Evolutionary conservation across 1,284 basidiomycete genomes (phyloP).

Genomic region (Naganishia liquefaciens): DNA sequence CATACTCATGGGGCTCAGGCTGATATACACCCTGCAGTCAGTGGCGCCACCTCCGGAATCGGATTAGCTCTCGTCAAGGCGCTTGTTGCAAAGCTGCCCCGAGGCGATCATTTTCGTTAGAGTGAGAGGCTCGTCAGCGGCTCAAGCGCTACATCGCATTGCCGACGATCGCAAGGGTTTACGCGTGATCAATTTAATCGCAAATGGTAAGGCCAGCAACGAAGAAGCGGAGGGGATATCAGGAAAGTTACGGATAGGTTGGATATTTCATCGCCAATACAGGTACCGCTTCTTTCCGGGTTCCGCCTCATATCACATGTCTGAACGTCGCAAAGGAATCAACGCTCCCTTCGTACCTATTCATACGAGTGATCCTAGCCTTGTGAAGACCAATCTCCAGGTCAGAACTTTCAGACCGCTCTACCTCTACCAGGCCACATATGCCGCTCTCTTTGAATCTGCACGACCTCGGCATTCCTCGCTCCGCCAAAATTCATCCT

Average conservation of each 20-base stretch:
- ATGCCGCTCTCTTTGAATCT: slow-evolving; percentile 22
- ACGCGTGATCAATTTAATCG: slow-evolving; percentile 31
- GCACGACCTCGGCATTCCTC: neutral
- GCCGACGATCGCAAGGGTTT: slow-evolving; percentile 10
- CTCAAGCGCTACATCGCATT: slow-evolving; percentile 28
- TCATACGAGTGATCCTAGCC: neutral
- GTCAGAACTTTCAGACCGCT: slow-evolving; percentile 37
- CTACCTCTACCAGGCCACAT: slow-evolving; percentile 35
- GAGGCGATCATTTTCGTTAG: slow-evolving; percentile 37
- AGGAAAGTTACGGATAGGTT: slow-evolving; percentile 27
- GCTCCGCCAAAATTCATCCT: slow-evolving; percentile 34
- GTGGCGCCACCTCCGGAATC: slow-evolving; percentile 37
- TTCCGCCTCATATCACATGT: neutral
- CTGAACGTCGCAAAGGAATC: slow-evolving; percentile 4
- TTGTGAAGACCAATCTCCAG: slow-evolving; percentile 24
- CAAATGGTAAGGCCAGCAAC: slow-evolving; percentile 31
- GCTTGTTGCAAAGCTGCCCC: slow-evolving; percentile 20
- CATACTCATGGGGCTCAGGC: too few species aligned
- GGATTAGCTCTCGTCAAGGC: slow-evolving; percentile 35
- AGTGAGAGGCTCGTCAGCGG: neutral
- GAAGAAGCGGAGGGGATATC: slow-evolving; percentile 29
- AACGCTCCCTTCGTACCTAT: neutral
- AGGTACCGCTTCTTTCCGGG: neutral
- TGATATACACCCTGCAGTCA: slow-evolving; percentile 30
- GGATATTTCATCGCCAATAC: slow-evolving; percentile 34